A percentile compares a stretch with the other conserved stretches of the same genome.
Evolutionary conservation across 257 asterid species (phyloP).

Genomic region (Nicotiana paniculata): DNA sequence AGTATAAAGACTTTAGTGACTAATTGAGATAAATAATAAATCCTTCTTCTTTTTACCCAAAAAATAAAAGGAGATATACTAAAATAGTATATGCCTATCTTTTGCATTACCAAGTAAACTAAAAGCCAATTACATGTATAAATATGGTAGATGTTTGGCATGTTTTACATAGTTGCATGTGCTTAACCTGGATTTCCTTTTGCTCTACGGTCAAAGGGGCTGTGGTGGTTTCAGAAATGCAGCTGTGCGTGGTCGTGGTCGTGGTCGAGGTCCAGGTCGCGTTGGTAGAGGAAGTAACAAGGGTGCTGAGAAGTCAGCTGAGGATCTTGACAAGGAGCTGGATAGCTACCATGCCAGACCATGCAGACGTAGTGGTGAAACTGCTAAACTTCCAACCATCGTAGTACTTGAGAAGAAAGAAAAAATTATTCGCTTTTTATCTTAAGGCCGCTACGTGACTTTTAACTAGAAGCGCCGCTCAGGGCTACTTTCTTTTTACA

Average conservation of each 20-base stretch:
- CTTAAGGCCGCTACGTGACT: too few species aligned
- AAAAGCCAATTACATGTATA: not conserved
- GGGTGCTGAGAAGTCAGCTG: slow-evolving; percentile 56
- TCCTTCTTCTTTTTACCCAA: too few species aligned
- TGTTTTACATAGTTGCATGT: not conserved
- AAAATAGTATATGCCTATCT: too few species aligned
- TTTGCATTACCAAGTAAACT: too few species aligned
- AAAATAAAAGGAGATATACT: too few species aligned
- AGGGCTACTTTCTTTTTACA: not conserved
- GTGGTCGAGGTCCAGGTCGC: slow-evolving; percentile 30
- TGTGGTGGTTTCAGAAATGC: slow-evolving; percentile 48
- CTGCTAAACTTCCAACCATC: not conserved
- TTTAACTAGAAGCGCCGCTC: not conserved
- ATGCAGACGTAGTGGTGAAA: slow-evolving; percentile 39
- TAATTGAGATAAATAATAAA: not conserved
- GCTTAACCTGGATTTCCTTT: not conserved
- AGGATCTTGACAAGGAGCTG: slow-evolving; percentile 85
- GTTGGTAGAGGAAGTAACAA: slow-evolving; percentile 52
- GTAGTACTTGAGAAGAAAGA: too few species aligned
- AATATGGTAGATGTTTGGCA: not conserved
- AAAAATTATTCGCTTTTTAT: too few species aligned
- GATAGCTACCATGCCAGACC: slow-evolving; percentile 74
- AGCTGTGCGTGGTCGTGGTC: slow-evolving; percentile 23
- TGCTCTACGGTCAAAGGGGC: slow-evolving; percentile 34
- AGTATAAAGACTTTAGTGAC: not conserved